These are phyloP conservation scores for Suhomyces bolitotheri DNA, from an alignment of 1,139 yeast species.

Conservation along the genomic window DNA sequence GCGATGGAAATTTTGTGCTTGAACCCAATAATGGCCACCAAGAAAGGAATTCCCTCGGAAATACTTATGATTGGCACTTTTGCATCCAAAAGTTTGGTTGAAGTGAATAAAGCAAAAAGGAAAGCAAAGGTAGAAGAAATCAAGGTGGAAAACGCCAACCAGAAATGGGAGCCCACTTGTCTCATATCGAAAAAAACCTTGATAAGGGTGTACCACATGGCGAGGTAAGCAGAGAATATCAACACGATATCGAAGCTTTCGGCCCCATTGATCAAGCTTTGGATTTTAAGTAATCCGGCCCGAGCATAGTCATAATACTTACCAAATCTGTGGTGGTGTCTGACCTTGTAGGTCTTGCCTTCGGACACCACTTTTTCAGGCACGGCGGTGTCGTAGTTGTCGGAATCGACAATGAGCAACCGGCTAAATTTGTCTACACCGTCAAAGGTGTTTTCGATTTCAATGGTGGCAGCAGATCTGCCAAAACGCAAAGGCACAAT, in stretches of 20 bases:
- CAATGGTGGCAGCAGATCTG: constrained; percentile 29
- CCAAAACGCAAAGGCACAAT: constrained; percentile 60
- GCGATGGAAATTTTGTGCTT: constrained; percentile 83
- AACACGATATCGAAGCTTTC: constrained; percentile 85
- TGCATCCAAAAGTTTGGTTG: constrained; percentile 53
- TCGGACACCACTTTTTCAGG: constrained; percentile 35
- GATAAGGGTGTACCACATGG: constrained; percentile 85
- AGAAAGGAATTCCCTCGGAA: constrained; percentile 91
- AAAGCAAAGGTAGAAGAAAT: constrained; percentile 85
- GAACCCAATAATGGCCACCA: constrained; percentile 91
- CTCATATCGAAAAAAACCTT: constrained; percentile 82
- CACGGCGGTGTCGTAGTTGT: constrained; percentile 35
- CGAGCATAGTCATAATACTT: constrained; percentile 64
- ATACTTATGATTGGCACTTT: constrained; percentile 73
- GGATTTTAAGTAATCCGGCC: constrained; percentile 45
- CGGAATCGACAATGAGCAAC: constrained; percentile 43
- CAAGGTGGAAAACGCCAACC: constrained; percentile 85
- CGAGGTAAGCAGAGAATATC: constrained; percentile 78
- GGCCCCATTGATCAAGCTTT: constrained; percentile 65
- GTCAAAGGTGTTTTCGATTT: constrained; percentile 31
- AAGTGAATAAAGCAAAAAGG: constrained; percentile 73
- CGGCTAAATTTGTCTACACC: constrained; percentile 40
- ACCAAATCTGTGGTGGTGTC: constrained; percentile 63
- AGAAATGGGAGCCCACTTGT: constrained; percentile 77
- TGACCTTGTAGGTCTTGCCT: constrained; percentile 62